Base-by-base conservation (phyloP, 352 stramenopile species). In the Globisporangium rhizosaccharum region DNA sequence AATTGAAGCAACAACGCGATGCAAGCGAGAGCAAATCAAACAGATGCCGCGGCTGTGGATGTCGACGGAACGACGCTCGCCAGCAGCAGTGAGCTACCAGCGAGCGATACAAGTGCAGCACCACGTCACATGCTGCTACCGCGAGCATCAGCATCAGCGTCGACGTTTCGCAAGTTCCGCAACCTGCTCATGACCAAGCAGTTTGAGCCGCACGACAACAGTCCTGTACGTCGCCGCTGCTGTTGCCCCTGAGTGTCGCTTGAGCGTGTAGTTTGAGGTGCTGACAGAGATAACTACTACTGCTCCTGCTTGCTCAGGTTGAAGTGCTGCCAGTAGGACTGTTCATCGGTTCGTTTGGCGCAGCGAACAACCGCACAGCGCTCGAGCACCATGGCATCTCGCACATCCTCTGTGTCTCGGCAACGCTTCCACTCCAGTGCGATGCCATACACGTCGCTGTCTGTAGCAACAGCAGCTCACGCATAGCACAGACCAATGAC, bases 301-400 rank as follows among this genome's bases (percentile, higher is more conserved):
- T 23, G 8, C 37, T 39, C 6, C 20, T 50, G 12, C 52, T 36
- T 39, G 18, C 36, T 25, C 25, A 75, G 68, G 59, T 53, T 2
- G 52, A 67, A 14, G 68, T 86, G n/a, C 41, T 73, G 0, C 58
- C 78, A 0, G 17, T 11, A 36, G 67, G 67, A 7, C 59, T 94
- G 9, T 91, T 78, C 62, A 79, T 94, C 48, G 82, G 85, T 7
- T 87, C 80, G 1, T 87, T 85, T 33, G 82, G 79, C 28, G 72
- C 79, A 6, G 82, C 79, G 0, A 72, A 61, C 51, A 89, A 92
- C 65, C 68, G 66, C 2, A 33, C 65, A 39, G 73, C 61, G 11
- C 66, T 94, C 8, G 47, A 72, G 25, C 45, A 46, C 30, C 50
- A 64, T 2, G 63, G 66, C 9, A 78, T 94, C 59, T 79, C 76